Evolutionary conservation across 2,329 filamentous ascomycete species (phyloP), one percentile per base, ranked within the genome.

Genomic region (Hypoxylon sp.): DNA sequence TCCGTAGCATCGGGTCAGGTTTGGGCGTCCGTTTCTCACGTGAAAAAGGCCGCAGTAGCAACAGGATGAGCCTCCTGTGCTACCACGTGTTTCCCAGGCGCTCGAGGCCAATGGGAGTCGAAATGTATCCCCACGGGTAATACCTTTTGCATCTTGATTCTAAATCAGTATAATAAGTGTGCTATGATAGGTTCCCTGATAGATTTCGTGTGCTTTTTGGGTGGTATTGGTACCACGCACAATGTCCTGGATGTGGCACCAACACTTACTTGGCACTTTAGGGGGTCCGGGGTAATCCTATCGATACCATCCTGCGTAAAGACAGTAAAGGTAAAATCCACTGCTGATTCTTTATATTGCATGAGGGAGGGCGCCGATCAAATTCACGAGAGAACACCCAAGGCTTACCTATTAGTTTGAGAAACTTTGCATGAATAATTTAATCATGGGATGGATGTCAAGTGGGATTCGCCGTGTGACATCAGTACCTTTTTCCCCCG

Each of bases 1-100:
- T 58, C 61, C 61, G 24, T 32, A 15, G 29, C 29, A 58, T 58
- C 39, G 61, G 61, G 54, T 64, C 54, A 39, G n/a, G 35, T 29
- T n/a, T 31, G 29, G 29, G 27, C 13, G 29, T 47, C n/a, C 44
- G 29, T 55, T 21, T 50, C 35, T n/a, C 32, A 51, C 44, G 42
- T 55, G 51, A 48, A 39, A 21, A 21, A 47, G 50, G 50, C 37
- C 24, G 24, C 24, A 27, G 24, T 27, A 27, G 24, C 24, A 27
- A 5, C 24, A 27, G 24, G 24, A 27, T 27, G n/a, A 31, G 13
- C 54, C 13, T 21, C 19, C n/a, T 44, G 8, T 44, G 8, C 29
- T 62, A 31, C 60, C 60, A 62, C 60, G 52, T 62, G 52, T 32
- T 21, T 27, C 21, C 31, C 35, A 31, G 37, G 35, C 24, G 42